Percentiles rank a stretch among this genome's conserved stretches.
Evolutionary conservation across 345 rosid species (phyloP).

Genomic region (Eucalyptus erythrocorys): DNA sequence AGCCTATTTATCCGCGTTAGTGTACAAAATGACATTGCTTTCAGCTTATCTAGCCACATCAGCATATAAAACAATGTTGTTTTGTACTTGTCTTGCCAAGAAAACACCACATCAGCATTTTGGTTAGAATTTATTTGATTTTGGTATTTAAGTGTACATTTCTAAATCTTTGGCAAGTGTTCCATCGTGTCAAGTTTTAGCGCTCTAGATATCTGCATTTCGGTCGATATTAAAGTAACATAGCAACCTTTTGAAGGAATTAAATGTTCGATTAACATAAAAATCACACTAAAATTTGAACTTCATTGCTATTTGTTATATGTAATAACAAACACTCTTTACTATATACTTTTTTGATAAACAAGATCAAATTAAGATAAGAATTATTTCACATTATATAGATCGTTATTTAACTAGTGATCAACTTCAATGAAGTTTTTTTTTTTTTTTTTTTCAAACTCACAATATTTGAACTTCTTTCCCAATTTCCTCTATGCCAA

Average conservation of each 20-base stretch:
- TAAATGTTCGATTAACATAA: not conserved
- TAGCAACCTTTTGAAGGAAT: not conserved
- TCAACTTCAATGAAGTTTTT: fast-evolving
- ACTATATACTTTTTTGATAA: not conserved
- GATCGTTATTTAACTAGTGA: not conserved
- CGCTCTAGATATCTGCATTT: fast-evolving
- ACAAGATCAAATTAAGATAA: not conserved
- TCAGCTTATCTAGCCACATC: fast-evolving
- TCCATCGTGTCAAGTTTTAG: fast-evolving
- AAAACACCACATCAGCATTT: no score
- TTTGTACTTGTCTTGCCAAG: no score
- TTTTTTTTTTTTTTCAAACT: no score
- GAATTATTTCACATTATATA: not conserved
- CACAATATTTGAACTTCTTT: no score
- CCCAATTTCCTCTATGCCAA: no score
- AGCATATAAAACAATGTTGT: no score
- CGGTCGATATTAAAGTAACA: not conserved
- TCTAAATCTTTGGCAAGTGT: fast-evolving
- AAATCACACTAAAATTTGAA: not conserved
- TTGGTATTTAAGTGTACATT: no score
- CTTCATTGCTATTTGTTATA: not conserved
- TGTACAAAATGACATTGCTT: no score
- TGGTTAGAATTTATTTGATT: fast-evolving
- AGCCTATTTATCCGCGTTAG: fast-evolving
- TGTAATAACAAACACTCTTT: not conserved